Evolutionary conservation across 176 grass and related monocot species (phyloP).

Genomic region (Paspalum notatum): DNA sequence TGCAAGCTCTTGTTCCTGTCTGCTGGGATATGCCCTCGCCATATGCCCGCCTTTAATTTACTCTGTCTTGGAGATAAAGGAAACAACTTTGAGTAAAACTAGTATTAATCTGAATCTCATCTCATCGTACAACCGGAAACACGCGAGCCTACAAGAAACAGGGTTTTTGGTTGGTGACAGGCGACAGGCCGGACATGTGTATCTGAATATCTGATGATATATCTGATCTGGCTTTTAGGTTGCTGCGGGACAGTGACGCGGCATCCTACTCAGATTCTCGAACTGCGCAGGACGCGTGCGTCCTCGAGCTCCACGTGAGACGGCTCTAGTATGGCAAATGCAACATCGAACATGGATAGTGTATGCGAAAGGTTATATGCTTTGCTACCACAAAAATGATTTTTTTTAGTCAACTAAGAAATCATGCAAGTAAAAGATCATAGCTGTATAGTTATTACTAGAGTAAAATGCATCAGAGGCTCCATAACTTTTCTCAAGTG

Average conservation of each 20-base stretch:
- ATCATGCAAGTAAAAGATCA: no score
- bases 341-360: no score
- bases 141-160: background rate
- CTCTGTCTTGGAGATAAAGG: conserved; percentile 53
- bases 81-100: conserved; percentile 52
- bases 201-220: no score
- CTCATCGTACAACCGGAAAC: conserved; percentile 24
- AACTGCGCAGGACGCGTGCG: background rate
- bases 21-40: conserved; percentile 7
- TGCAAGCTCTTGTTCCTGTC: conserved; percentile 35
- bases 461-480: no score
- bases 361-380: no score
- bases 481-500: no score
- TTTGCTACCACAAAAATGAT: no score
- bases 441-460: no score
- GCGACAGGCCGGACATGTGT: conserved; percentile 42
- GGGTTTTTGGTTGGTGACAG: conserved; percentile 49
- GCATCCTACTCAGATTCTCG: conserved; percentile 49
- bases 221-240: conserved; percentile 36
- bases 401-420: no score
- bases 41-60: conserved; percentile 6
- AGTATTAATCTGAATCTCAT: conserved; percentile 13
- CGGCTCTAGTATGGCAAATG: no score
- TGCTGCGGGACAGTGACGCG: conserved; percentile 42
- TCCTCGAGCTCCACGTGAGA: background rate